Percentiles rank a stretch among this genome's conserved stretches.
Evolutionary conservation across 140 eudicot species (phyloP).

Genomic region (Flaveria floridana): DNA sequence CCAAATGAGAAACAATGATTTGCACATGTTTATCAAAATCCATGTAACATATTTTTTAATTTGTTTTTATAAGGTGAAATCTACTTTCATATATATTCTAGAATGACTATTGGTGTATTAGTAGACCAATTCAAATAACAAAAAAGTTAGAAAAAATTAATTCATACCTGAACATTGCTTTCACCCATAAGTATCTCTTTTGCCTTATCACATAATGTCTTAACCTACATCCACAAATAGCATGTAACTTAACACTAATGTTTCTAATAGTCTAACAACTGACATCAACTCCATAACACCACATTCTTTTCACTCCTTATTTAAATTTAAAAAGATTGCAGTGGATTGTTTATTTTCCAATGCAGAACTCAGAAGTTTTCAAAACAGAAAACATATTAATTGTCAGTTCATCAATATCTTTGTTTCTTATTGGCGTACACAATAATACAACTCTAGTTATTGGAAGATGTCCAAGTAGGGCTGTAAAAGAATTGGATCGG

Average conservation of each 20-base stretch:
- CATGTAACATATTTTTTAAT: background rate
- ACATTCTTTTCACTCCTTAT: background rate
- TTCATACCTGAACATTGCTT: constrained; percentile 76
- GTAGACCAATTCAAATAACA: background rate
- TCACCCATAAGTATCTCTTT: constrained; percentile 77
- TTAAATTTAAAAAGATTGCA: background rate
- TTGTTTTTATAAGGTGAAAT: background rate
- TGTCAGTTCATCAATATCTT: background rate
- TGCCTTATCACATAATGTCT: constrained; percentile 69
- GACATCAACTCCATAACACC: background rate
- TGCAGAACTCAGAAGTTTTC: background rate
- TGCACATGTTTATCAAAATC: background rate
- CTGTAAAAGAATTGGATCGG: background rate
- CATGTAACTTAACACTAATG: constrained; percentile 14
- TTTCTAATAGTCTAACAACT: background rate
- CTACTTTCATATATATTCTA: background rate
- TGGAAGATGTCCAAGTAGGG: background rate
- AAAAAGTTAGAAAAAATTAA: background rate
- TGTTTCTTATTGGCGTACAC: background rate
- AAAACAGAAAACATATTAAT: background rate
- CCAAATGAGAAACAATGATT: background rate
- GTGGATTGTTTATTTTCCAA: background rate
- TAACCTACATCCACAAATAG: constrained; percentile 48
- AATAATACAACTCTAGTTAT: background rate
- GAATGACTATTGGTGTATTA: constrained; percentile 20